These are phyloP conservation scores for Paramecium sexaurelia DNA, from an alignment of 73 alveolate species.

Conservation along the genomic window DNA sequence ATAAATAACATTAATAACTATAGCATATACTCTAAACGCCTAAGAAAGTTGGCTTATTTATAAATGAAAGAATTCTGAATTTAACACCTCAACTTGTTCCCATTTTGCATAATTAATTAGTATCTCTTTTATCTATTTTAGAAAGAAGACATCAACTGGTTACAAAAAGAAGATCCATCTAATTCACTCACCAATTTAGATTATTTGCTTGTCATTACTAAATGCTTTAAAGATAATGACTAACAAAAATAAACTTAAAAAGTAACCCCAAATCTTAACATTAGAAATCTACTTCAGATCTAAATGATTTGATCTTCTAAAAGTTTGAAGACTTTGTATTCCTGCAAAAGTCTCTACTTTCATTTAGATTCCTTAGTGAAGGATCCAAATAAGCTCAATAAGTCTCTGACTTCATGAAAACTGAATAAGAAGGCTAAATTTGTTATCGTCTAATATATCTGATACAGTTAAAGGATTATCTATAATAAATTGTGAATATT, in stretches of 20 bases:
- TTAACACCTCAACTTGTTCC: slow-evolving; percentile 41
- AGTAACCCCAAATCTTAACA: background rate
- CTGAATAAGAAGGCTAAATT: background rate
- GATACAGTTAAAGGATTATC: background rate
- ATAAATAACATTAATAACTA: slow-evolving; percentile 22
- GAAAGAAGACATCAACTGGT: slow-evolving; percentile 51
- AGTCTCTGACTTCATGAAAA: background rate
- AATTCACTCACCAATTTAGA: background rate
- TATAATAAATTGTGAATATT: slow-evolving; percentile 25
- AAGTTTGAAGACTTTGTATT: slow-evolving; percentile 33
- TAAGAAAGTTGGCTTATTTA: background rate
- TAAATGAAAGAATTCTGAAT: slow-evolving; percentile 39
- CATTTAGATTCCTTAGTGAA: background rate
- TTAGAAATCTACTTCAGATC: slow-evolving; percentile 24
- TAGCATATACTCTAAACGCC: background rate
- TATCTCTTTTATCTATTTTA: background rate
- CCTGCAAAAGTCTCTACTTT: background rate
- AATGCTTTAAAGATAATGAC: background rate
- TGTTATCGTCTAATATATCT: slow-evolving; percentile 24
- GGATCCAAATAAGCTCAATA: background rate
- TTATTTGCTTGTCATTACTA: background rate
- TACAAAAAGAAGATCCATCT: background rate
- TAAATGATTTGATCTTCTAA: background rate
- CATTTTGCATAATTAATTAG: slow-evolving; percentile 7
- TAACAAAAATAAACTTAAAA: background rate